Conservation (phyloP, 1,139 yeast species). For the Hyphopichia burtonii region DNA sequence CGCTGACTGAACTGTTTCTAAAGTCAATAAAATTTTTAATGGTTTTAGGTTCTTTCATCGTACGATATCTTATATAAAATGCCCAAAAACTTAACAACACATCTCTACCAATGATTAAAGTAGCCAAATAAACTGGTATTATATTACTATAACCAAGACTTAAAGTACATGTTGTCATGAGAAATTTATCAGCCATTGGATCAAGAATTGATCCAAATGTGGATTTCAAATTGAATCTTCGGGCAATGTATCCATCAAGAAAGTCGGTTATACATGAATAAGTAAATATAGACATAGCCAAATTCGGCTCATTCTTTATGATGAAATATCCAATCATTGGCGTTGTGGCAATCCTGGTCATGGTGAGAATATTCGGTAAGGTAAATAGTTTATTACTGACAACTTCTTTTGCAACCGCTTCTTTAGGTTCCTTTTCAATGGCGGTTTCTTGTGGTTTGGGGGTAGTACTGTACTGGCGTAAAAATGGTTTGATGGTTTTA, state of each 20-base stretch:
- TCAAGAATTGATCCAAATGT: slow-evolving; percentile 89
- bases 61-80: slow-evolving; percentile 65
- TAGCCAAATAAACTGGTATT: slow-evolving; percentile 68
- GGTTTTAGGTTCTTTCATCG: slow-evolving; percentile 78
- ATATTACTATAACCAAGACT: slow-evolving; percentile 70
- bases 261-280: slow-evolving; percentile 91
- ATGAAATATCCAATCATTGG: slow-evolving; percentile 84
- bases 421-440: too few relatives aligned
- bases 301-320: slow-evolving; percentile 54
- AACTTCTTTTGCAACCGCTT: not conserved
- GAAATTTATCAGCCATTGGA: slow-evolving; percentile 90
- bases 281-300: slow-evolving; percentile 71
- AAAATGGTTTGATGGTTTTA: too few relatives aligned
- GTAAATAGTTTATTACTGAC: slow-evolving; percentile 31
- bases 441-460: too few relatives aligned
- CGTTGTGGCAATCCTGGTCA: slow-evolving; percentile 73
- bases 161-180: slow-evolving; percentile 84
- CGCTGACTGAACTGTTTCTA: slow-evolving; percentile 80
- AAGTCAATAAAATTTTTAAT: slow-evolving; percentile 65
- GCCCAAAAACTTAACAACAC: slow-evolving; percentile 74
- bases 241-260: slow-evolving; percentile 87
- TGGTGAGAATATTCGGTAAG: slow-evolving; percentile 79
- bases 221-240: slow-evolving; percentile 72
- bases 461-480: too few relatives aligned
- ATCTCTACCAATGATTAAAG: slow-evolving; percentile 82